Percentiles rank a stretch among this genome's conserved stretches.
phyloP scores from a whole-genome alignment of 176 grass and related monocot species.

The Puccinellia tenuiflora region DNA sequence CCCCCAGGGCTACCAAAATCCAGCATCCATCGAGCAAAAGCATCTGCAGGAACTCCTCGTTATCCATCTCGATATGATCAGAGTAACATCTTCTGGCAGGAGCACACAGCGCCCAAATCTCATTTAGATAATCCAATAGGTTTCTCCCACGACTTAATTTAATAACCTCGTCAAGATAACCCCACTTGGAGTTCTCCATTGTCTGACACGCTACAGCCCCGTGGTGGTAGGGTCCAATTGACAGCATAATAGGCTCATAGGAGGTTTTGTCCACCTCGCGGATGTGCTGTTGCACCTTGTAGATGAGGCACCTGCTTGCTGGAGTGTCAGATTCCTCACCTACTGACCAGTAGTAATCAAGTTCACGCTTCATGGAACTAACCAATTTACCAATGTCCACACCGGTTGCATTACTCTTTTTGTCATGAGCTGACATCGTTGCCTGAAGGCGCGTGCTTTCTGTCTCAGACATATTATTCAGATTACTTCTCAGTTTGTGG shows the following conservation, averaged over 20 bases:
- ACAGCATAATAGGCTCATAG: not conserved
- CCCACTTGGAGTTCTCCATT: not conserved
- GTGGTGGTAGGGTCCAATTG: not conserved
- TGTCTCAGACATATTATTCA: too few relatives aligned
- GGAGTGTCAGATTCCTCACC: not conserved
- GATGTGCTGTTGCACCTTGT: not conserved
- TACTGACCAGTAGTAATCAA: not conserved
- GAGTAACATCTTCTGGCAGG: not conserved
- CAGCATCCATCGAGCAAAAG: not conserved
- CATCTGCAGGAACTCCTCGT: not conserved
- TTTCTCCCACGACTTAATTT: fast-evolving
- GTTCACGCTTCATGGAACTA: not conserved
- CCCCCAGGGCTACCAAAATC: not conserved
- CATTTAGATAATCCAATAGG: not conserved
- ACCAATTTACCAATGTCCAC: not conserved
- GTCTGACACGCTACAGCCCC: not conserved
- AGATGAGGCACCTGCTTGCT: not conserved
- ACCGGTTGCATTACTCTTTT: too few relatives aligned
- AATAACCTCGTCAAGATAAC: not conserved
- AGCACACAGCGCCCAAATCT: fast-evolving
- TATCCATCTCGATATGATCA: not conserved
- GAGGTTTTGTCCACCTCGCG: not conserved
- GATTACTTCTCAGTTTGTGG: too few relatives aligned
- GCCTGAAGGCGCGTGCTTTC: too few relatives aligned
- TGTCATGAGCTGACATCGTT: too few relatives aligned